Evolutionary conservation across 2,329 filamentous ascomycete species (phyloP).

Genomic region (Penicillium sp.): DNA sequence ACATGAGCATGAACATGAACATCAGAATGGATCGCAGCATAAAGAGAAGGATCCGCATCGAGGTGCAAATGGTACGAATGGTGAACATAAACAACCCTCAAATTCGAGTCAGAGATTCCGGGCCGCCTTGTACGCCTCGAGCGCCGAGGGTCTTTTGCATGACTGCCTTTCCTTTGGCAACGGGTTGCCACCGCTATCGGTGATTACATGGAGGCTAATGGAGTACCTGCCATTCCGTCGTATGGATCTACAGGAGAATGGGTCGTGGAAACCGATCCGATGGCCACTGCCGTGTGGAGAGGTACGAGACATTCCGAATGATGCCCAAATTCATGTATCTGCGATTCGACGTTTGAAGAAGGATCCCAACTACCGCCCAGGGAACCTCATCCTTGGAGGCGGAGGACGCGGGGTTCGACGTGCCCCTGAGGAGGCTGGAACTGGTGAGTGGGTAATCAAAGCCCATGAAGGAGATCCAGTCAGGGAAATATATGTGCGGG

Average conservation of each 20-base stretch:
- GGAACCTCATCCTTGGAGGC: conserved; percentile 79
- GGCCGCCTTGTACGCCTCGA: conserved; percentile 62
- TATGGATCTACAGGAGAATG: conserved; percentile 76
- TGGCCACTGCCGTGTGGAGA: conserved; percentile 82
- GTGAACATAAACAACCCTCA: conserved; percentile 30
- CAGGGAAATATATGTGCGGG: conserved; percentile 69
- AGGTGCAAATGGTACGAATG: conserved; percentile 5
- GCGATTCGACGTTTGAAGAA: conserved; percentile 73
- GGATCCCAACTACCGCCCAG: conserved; percentile 70
- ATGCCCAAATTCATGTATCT: conserved; percentile 73
- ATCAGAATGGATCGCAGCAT: conserved; percentile 2
- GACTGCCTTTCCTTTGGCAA: conserved; percentile 71
- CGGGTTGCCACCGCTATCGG: conserved; percentile 61
- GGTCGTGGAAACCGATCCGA: conserved; percentile 77
- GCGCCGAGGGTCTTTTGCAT: conserved; percentile 63
- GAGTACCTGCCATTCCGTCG: conserved; percentile 80
- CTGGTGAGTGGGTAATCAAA: conserved; percentile 73
- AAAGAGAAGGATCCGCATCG: conserved; percentile 10
- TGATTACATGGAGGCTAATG: conserved; percentile 76
- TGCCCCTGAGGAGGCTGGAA: conserved; percentile 67
- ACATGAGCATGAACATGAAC: conserved; percentile 22
- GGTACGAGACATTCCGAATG: conserved; percentile 73
- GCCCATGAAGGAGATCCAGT: conserved; percentile 69
- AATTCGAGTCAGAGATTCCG: conserved; percentile 55
- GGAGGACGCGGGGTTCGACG: conserved; percentile 71